Base-by-base conservation (phyloP, 2,329 filamentous ascomycete species). In the Arthrobotrys pseudoclavata region DNA sequence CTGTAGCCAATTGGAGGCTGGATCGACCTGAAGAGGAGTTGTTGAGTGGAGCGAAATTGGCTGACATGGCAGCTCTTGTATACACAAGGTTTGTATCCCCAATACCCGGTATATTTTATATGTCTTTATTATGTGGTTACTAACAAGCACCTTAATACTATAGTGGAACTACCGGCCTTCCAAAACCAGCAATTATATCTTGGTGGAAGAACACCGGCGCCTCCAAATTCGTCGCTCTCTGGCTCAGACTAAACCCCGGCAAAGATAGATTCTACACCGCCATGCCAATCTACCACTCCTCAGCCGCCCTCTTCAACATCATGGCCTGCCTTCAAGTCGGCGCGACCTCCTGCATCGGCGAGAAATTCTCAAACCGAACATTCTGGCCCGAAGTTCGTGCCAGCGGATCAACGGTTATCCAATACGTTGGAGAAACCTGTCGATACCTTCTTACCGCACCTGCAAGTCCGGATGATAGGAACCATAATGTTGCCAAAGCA, bases 271-370 rank as follows among this genome's bases (percentile, higher is more conserved):
- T 93, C 82, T 95, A 93, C 82, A 94, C 92, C 12, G 91, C 91
- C 70, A 96, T 97, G 92, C 94, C 94, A 0, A 86, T 97, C 5
- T 97, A 97, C 82, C 94, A 97, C 85, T 91, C 91, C 47, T 93
- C 93, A 0, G 94, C 92, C 12, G 85, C 89, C 3, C 81, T 96
- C 5, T 86, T 97, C 50, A 92, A 91, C 24, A 88, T 94, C 71
- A 83, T 87, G 57, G 86, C 89, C 55, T 87, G 88, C 24, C 83
- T 96, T 34, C 83, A 87, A 67, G 84, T 84, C 0, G 91, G 90
- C 48, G 87, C 86, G 42, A 92, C 93, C 0, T 85, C 94, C 63
- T 88, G 92, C 26, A 84, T 97, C 15, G 91, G 92, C 55, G 89
- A 89, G 80, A 92, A 91, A 81, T 96, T 97, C 85, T 94, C 91